Evolutionary conservation across 164 flowering plant genomes (phyloP).

Genomic region (Annona squamosa): DNA sequence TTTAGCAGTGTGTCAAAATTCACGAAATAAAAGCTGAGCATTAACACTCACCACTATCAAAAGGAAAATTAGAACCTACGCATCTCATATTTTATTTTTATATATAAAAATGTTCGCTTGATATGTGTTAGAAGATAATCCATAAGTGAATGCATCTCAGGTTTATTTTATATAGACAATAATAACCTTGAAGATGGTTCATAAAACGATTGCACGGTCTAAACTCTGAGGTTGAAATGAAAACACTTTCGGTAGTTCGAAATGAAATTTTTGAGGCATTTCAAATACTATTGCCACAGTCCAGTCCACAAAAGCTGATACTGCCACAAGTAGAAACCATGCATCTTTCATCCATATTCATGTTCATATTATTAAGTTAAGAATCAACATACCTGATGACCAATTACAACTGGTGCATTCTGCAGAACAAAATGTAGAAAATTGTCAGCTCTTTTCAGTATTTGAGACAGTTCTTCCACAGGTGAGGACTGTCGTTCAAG

Average conservation of each 20-base stretch:
- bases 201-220: no score
- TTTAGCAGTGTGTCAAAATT: no score
- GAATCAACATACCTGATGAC: constrained; percentile 70
- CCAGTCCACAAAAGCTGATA: background rate
- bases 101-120: no score
- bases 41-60: no score
- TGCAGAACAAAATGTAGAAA: constrained; percentile 94
- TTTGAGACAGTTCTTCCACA: constrained; percentile 84
- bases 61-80: no score
- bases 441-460: constrained; percentile 86
- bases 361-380: background rate
- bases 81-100: no score
- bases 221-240: background rate
- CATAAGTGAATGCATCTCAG: no score
- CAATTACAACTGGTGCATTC: constrained; percentile 94
- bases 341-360: background rate
- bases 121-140: no score
- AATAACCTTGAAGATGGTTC: no score
- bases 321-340: background rate
- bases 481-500: constrained; percentile 81
- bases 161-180: no score
- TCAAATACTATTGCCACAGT: background rate
- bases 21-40: no score
- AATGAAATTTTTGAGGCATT: background rate
- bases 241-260: background rate